Evolutionary conservation across 495 filamentous ascomycete genomes (phyloP).

Genomic region (Bacidia gigantensis): DNA sequence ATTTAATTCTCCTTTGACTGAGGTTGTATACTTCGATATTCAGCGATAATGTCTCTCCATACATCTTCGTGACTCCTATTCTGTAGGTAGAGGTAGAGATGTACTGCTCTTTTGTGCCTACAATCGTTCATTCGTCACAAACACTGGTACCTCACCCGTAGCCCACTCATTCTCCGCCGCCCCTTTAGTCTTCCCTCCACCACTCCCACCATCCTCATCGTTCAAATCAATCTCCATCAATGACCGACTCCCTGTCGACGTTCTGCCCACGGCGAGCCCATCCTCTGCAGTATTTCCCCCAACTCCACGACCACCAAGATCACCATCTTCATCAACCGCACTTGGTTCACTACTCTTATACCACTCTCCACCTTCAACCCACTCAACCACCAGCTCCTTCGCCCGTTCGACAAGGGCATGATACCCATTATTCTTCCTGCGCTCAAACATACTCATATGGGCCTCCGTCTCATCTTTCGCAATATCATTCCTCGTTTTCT

Average conservation of each 20-base stretch:
- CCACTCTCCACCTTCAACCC: slow-evolving; percentile 23
- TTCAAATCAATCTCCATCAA: slow-evolving; percentile 3
- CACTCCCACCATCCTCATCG: background rate
- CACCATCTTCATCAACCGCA: slow-evolving; percentile 4
- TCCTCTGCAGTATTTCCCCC: slow-evolving; percentile 8
- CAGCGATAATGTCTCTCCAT: no score
- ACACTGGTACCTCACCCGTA: slow-evolving; percentile 2
- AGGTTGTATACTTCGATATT: no score
- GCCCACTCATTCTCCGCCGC: background rate
- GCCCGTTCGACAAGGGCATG: slow-evolving; percentile 51
- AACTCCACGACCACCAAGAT: slow-evolving; percentile 6
- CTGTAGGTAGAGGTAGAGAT: no score
- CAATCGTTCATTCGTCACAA: slow-evolving; percentile 1
- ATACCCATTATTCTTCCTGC: slow-evolving; percentile 69
- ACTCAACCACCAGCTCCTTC: slow-evolving; percentile 43
- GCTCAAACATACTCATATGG: slow-evolving; percentile 79
- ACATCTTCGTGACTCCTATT: no score
- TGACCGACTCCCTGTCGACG: background rate
- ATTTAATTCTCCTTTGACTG: no score
- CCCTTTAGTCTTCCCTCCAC: background rate
- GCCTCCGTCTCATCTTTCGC: slow-evolving; percentile 67
- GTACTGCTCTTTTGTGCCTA: no score
- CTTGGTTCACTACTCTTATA: slow-evolving; percentile 7
- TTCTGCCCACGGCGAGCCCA: background rate
- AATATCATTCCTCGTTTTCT: slow-evolving; percentile 49